Percentiles rank a stretch among this genome's conserved stretches.
phyloP scores from a whole-genome alignment of 805 yeast genomes.

The Teunomyces atbi region DNA sequence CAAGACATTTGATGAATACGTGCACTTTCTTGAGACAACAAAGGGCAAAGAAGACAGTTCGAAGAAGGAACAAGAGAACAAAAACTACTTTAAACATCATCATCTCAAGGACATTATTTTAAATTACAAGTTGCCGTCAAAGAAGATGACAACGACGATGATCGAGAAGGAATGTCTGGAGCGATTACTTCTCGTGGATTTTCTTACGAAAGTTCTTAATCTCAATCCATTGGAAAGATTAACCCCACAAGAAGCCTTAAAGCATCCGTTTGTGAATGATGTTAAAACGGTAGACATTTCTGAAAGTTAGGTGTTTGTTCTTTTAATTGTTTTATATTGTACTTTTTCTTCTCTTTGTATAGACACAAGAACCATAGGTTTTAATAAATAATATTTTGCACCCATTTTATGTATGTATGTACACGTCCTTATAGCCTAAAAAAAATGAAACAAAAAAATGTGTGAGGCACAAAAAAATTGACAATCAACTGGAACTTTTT shows the following conservation, averaged over 20 bases:
- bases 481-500: not conserved
- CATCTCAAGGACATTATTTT: conserved; percentile 69
- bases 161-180: conserved; percentile 72
- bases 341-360: not conserved
- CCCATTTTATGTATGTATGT: not conserved
- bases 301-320: not conserved
- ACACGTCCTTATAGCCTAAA: too few relatives aligned
- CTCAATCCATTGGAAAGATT: conserved; percentile 91
- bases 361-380: not conserved
- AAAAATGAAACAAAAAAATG: not conserved
- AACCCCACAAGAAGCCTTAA: conserved; percentile 93
- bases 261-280: conserved; percentile 80
- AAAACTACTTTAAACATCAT: conserved; percentile 70
- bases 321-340: not conserved
- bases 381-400: conserved; percentile 1
- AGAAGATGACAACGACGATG: conserved; percentile 51
- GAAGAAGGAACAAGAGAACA: conserved; percentile 71
- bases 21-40: conserved; percentile 23
- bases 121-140: conserved; percentile 68
- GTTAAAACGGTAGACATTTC: conserved; percentile 8
- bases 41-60: conserved; percentile 29
- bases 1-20: conserved; percentile 37
- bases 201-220: conserved; percentile 72
- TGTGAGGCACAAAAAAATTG: conserved; percentile 1
- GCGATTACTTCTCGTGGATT: conserved; percentile 70